Evolutionary conservation across 139 green algal genomes (phyloP), one percentile per base, ranked within the genome.

Genomic region (Coelastrella sp.): DNA sequence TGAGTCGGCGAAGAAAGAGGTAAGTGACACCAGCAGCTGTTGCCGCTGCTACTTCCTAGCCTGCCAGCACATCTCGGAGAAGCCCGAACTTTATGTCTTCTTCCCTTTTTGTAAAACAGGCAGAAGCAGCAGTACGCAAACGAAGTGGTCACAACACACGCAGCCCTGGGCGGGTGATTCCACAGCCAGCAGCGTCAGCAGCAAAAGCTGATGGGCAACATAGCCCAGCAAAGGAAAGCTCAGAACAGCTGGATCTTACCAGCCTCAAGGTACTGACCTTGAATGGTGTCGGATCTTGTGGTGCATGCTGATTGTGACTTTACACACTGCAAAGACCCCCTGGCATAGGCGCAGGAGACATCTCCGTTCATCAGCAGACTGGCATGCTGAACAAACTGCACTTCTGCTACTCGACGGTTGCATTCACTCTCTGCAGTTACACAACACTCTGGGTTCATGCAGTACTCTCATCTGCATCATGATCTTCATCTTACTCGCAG

Each of bases 201-300:
- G 45, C 45, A 57, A 57, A 13, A 27, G 62, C 27, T 17, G 62
- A 2, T 38, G 1, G 13, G 15, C 13, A 15, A 38, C 66, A 50
- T 25, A 35, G 13, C 35, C 62, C 11, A 40, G 66, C 9, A 19
- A 74, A 74, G 34, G 13, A 27, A 40, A 23, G 5, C 8, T 8
- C 8, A 7, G 62, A 69, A 19, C 62, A 69, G 62, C 62, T 69
- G 21, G 62, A 69, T 30, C 62, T 69, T 19, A 69, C 62, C 38
- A 69, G 62, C 62, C 62, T 69, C 30, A 69, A 69, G 27, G 62
- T 69, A 17, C 53, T 32, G 57, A 30, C 23, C 57, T 66, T 30
- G n/a, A 30, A 6, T 66, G 57, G 17, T 66, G 57, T 19, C n/a
- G 57, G 19, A n/a, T n/a, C n/a, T n/a, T n/a, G 15, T 32, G 57